phyloP scores from a whole-genome alignment of 768 basidiomycete genomes.

The Suillus discolor region DNA sequence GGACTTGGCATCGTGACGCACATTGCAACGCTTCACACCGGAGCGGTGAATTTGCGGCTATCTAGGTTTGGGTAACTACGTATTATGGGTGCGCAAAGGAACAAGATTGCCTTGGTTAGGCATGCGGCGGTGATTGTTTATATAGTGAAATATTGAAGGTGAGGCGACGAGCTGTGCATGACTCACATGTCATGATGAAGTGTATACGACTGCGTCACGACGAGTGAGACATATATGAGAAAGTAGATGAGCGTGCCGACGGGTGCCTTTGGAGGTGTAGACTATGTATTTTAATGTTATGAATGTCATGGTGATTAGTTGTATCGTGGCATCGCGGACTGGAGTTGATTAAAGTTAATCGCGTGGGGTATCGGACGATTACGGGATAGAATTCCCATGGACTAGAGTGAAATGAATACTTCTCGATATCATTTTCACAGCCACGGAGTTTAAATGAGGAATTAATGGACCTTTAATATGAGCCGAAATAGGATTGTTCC shows the following conservation, averaged over 20 bases:
- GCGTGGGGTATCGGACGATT: constrained; percentile 1
- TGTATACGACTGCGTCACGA: too few species aligned
- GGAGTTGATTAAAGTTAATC: background rate
- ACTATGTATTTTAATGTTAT: too few species aligned
- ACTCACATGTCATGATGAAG: too few species aligned
- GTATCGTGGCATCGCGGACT: background rate
- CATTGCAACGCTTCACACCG: background rate
- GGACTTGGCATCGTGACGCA: background rate
- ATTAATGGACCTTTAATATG: constrained; percentile 16
- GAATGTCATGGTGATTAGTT: background rate
- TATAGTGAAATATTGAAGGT: background rate
- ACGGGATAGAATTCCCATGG: constrained; percentile 12
- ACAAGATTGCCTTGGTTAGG: background rate
- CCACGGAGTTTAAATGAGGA: constrained; percentile 14
- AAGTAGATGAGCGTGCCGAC: too few species aligned
- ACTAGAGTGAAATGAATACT: constrained; percentile 6
- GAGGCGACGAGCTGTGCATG: background rate
- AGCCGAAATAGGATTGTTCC: constrained; percentile 7
- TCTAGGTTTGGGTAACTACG: background rate
- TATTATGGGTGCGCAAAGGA: background rate
- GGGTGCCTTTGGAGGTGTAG: too few species aligned
- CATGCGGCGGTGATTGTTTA: background rate
- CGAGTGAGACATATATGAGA: too few species aligned
- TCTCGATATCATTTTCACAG: constrained; percentile 16
- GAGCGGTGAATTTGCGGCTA: background rate